Base-by-base conservation (phyloP, 176 grass and related monocot species). In the Musa acuminata region DNA sequence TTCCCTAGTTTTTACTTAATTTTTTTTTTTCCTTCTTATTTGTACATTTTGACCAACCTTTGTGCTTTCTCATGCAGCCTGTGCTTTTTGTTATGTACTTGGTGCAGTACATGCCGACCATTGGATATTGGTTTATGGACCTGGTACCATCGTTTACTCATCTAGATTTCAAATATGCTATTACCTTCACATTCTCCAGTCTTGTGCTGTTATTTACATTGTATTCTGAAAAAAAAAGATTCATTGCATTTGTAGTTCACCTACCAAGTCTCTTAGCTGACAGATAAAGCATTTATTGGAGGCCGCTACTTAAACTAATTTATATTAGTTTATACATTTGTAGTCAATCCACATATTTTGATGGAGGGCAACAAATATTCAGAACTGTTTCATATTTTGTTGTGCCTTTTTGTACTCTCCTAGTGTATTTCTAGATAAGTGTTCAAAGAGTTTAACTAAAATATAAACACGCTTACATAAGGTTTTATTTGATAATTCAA, bases 121-220 rank as follows among this genome's bases (percentile, higher is more conserved):
- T 93, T 85, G 90, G 87, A 77, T 89, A 74, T 72, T 98, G 90
- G 95, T 75, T 98, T 17, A 89, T 98, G 94, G 94, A 93, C 69
- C 88, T 87, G 94, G 94, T 98, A 91, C 78, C 80, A 72, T 27
- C 54, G 82, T 19, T 72, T 67, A 16, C 74, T 26, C 66, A 53
- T 79, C 70, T 55, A 67, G 53, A 43, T 83, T 74, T 69, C 27
- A 13, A 1, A 2, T 53, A 72, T 64, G 13, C 0, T 66, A 35
- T 72, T 11, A 19, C 51, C 35, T 77, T 10, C 9, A 20, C 67
- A 20, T 11, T 55, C 70, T n/a, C 49, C 20, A 71, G 9, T 8
- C 20, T 43, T 52, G 25, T 52, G 49, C 49, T 52, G 11, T 23
- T 52, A 22, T 53, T 52, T n/a, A 51, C 22, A 52, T 13, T 51